Base-by-base conservation (phyloP, 73 alveolate genomes). In the Halteria grandinella region DNA sequence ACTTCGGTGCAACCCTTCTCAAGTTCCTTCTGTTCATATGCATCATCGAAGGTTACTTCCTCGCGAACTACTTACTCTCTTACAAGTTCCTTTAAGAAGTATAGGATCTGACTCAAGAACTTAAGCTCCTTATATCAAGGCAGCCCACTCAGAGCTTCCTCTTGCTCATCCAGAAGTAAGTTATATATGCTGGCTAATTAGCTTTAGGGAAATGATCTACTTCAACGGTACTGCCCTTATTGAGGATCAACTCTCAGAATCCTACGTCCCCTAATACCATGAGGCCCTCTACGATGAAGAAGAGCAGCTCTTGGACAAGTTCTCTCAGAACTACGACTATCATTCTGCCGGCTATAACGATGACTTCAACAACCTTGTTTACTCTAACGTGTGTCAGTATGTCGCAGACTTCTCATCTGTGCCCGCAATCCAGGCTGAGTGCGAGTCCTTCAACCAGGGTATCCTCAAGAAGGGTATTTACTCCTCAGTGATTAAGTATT, bases 391-490 rank as follows among this genome's bases (percentile, higher is more conserved):
- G 31, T 73, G 85, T 49, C 11, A 32, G 29, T 53, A 73, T 37
- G 75, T 73, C 21, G n/a, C 52, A 20, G n/a, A n/a, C n/a, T n/a
- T n/a, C n/a, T n/a, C n/a, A n/a, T n/a, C n/a, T n/a, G n/a, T n/a
- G n/a, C 55, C 39, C 49, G 64, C 20, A 18, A 20, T 2, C 25
- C 17, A 0, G 20, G n/a, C 33, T 1, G 51, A 73, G 7, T 73
- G 86, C 52, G 32, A 53, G 21, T 15, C 37, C 4, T 73, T 75
- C 34, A 59, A 75, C 55, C 55, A 75, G 33, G 87, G 87, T 29
- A 59, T 75, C 20, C 74, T 75, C 23, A 36, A 41, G 79, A 75
- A 75, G 29, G 87, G 87, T 6, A 58, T 58, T 6, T 75, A 75
- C 47, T 41, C 72, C 43, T 18, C 69, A 14, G 87, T 75, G 31